Percentiles rank a stretch among this genome's conserved stretches.
Conservation (phyloP, 345 rosid genomes). For the Punica granatum region DNA sequence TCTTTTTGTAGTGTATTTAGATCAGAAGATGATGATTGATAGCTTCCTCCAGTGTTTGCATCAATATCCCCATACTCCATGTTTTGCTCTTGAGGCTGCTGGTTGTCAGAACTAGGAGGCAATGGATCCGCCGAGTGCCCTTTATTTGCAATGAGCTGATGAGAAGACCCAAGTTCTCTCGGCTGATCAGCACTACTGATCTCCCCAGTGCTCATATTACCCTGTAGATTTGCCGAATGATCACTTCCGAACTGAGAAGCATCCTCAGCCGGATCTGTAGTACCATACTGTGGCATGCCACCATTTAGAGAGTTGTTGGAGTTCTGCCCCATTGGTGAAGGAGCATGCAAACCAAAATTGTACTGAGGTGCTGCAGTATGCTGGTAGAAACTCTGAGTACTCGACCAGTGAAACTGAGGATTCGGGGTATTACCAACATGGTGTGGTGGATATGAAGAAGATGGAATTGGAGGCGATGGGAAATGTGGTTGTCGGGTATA, state of each 20-base stretch:
- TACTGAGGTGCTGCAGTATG: background rate
- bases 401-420: slow-evolving; percentile 8
- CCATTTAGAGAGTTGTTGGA: slow-evolving; percentile 1
- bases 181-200: background rate
- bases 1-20: background rate
- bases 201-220: background rate
- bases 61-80: background rate
- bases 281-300: background rate
- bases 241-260: background rate
- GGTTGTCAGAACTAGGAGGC: background rate
- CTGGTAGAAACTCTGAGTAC: slow-evolving; percentile 12
- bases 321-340: background rate
- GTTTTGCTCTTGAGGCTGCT: background rate
- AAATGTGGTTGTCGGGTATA: slow-evolving; percentile 5
- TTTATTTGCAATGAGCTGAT: background rate
- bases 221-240: background rate
- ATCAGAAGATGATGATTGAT: background rate
- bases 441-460: slow-evolving; percentile 5
- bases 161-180: slow-evolving; percentile 6
- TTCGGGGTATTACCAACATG: slow-evolving; percentile 2
- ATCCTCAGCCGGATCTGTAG: background rate
- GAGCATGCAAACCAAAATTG: slow-evolving; percentile 6
- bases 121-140: background rate
- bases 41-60: background rate
- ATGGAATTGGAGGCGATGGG: slow-evolving; percentile 10